Conservation (phyloP, 2,329 filamentous ascomycete species). For the Coniochaeta pulveracea region DNA sequence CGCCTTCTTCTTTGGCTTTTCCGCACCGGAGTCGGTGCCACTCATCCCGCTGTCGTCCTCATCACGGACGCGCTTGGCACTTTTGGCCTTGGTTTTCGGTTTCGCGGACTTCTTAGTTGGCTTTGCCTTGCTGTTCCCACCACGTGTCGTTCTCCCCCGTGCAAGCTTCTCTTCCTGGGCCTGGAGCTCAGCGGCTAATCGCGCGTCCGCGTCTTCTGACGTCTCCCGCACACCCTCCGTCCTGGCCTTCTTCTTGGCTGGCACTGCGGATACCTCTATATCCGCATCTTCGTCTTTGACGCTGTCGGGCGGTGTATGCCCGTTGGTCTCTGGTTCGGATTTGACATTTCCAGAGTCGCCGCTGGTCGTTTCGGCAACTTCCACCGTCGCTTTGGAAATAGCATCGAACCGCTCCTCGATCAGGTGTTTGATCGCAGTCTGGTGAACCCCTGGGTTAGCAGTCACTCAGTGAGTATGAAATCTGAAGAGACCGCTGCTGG, state of each 20-base stretch:
- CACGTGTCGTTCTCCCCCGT: conserved; percentile 63
- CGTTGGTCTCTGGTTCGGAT: conserved; percentile 21
- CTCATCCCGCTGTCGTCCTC: conserved; percentile 70
- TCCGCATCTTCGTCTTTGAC: conserved; percentile 25
- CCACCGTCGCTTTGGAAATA: conserved; percentile 38
- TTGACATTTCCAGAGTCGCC: conserved; percentile 23
- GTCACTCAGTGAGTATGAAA: conserved; percentile 1
- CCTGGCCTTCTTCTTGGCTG: conserved; percentile 56
- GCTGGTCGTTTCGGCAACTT: conserved; percentile 23
- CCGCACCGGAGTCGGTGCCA: conserved; percentile 43
- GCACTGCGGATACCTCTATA: conserved; percentile 34
- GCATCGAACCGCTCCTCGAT: conserved; percentile 68
- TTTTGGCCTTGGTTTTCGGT: conserved; percentile 61
- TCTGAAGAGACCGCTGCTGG: neutral
- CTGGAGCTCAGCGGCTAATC: conserved; percentile 77
- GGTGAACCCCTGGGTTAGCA: conserved; percentile 3
- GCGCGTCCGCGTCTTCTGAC: conserved; percentile 71
- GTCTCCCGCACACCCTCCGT: too few species aligned
- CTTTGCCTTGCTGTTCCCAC: conserved; percentile 41
- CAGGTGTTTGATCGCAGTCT: conserved; percentile 60
- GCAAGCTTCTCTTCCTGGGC: conserved; percentile 73
- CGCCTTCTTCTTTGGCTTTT: conserved; percentile 65
- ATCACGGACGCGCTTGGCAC: conserved; percentile 61
- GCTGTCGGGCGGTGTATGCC: conserved; percentile 16
- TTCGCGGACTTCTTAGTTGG: conserved; percentile 37